These are phyloP conservation scores for Biancaea sappan DNA, from an alignment of 306 rosid genomes.

Conservation along the genomic window DNA sequence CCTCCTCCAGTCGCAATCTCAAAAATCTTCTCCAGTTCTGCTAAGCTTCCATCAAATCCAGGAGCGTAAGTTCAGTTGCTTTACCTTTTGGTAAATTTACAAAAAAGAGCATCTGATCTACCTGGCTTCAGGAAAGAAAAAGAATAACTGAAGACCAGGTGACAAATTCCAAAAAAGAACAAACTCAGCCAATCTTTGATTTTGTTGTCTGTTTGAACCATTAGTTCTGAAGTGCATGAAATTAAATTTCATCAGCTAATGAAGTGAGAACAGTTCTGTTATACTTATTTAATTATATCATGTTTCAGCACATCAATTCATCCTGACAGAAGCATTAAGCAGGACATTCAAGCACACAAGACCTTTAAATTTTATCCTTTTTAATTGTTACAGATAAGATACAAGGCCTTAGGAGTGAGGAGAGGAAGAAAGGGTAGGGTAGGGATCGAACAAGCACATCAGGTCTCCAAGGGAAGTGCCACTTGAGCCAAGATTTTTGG, in stretches of 20 bases:
- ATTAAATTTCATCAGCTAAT: slow-evolving; percentile 21
- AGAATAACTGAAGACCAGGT: slow-evolving; percentile 36
- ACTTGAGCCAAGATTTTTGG: too few relatives aligned
- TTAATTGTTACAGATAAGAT: too few relatives aligned
- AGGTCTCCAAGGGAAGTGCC: too few relatives aligned
- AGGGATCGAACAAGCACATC: too few relatives aligned
- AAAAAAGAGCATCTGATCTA: slow-evolving; percentile 77
- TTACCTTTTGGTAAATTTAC: slow-evolving; percentile 64
- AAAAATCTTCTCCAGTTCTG: slow-evolving; percentile 85
- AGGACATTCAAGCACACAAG: slow-evolving; percentile 11
- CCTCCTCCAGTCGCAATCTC: slow-evolving; percentile 88
- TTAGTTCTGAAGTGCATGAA: background rate
- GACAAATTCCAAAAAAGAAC: background rate
- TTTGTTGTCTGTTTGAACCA: background rate
- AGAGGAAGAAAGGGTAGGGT: too few relatives aligned
- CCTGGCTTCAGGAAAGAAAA: slow-evolving; percentile 69
- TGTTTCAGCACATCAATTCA: slow-evolving; percentile 12
- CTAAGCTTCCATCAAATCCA: slow-evolving; percentile 98
- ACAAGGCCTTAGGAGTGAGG: too few relatives aligned
- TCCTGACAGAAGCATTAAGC: slow-evolving; percentile 20
- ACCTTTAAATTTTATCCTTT: too few relatives aligned
- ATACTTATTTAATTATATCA: slow-evolving; percentile 20
- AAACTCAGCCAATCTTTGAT: slow-evolving; percentile 19
- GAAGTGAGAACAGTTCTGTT: slow-evolving; percentile 22
- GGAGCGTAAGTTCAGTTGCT: slow-evolving; percentile 88